Base-by-base conservation (phyloP, 305 asterid genomes). In the Fraxinus sp. region DNA sequence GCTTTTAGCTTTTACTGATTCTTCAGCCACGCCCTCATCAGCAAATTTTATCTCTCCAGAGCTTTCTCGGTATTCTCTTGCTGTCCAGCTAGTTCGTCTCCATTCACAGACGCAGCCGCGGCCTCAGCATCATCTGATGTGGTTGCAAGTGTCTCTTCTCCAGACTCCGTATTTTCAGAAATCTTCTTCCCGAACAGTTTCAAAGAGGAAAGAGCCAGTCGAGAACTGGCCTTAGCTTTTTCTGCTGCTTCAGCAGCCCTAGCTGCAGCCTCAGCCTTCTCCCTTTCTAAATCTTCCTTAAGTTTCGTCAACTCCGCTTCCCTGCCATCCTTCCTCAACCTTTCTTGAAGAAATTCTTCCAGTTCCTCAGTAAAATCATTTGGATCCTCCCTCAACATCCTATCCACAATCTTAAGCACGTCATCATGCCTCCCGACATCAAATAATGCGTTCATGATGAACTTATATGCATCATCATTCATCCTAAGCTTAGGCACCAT, bases 211-310 rank as follows among this genome's bases (percentile, higher is more conserved):
- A 95, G 88, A 1, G 96, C 92, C 5, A 86, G 89, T 55, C 89
- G 86, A 5, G 97, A 90, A 70, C 92, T 93, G 4, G 89, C 94
- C 89, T 93, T 95, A 1, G 91, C 93, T 52, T 78, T 88, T 79
- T 91, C 97, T 3, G 97, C 97, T 80, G 90, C 98, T 85, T 93
- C 97, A 57, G 89, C 96, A 70, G 82, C 96, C 84, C 87, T 91
- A 55, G 96, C 99, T 8, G 90, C 97, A 30, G 97, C 96, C 77
- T 91, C 97, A 1, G 92, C 97, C 87, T 90, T 95, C 94, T 92
- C 97, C 85, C 89, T 88, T 49, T 93, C 96, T 0, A 96, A 81
- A 46, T 91, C 94, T 18, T 87, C 84, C 73, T 89, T 91, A 57
- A 96, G 85, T 83, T 90, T 91, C 4, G 91, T 85, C 85, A 95